Conservation (phyloP, 495 filamentous ascomycete genomes). For the Bathelium albidoporum region DNA sequence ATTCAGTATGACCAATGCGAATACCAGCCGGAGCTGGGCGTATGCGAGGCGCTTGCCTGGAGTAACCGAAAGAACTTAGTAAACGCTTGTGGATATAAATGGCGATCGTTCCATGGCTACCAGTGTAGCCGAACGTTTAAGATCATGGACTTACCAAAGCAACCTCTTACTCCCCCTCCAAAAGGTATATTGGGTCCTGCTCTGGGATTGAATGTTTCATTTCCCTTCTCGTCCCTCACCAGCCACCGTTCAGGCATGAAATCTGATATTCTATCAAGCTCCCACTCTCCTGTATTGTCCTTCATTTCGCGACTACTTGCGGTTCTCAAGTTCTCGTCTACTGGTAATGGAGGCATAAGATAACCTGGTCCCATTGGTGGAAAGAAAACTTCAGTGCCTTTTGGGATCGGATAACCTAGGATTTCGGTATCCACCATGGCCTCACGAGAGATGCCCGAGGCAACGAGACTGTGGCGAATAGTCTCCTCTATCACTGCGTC, state of each 20-base stretch:
- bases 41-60: neutral
- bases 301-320: neutral
- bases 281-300: constrained; percentile 4
- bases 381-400: constrained; percentile 14
- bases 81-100: too few species aligned
- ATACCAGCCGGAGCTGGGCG: neutral
- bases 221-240: neutral
- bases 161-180: neutral
- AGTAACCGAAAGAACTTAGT: too few species aligned
- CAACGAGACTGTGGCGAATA: neutral
- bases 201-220: neutral
- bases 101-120: too few species aligned
- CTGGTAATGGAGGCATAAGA: neutral
- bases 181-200: neutral
- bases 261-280: neutral
- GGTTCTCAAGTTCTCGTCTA: constrained; percentile 7
- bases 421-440: constrained; percentile 8
- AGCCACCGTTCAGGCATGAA: constrained; percentile 17
- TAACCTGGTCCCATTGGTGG: constrained; percentile 7
- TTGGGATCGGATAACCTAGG: constrained; percentile 13
- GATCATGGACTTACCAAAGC: neutral
- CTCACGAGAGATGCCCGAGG: neutral
- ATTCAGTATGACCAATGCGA: neutral
- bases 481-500: constrained; percentile 15
- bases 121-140: too few species aligned